Evolutionary conservation across 192 early-diverging fungal genomes (phyloP).

Genomic region (Podila epicladia): DNA sequence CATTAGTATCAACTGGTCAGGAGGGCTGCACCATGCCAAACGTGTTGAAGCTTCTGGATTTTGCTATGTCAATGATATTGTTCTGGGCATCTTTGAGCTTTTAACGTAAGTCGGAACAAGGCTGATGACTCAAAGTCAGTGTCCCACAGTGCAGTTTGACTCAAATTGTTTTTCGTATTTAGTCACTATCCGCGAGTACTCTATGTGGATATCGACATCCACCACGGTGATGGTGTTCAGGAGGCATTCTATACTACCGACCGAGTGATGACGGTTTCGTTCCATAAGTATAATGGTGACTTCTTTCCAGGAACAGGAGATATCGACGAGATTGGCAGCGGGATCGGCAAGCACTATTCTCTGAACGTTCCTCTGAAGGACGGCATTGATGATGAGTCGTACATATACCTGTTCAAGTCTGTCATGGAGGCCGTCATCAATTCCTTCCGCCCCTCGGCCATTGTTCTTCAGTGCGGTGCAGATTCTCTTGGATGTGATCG

Average conservation of each 20-base stretch:
- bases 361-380: conserved; percentile 92
- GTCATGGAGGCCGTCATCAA: conserved; percentile 78
- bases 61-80: conserved; percentile 99
- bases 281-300: conserved; percentile 94
- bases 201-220: conserved; percentile 97
- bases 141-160: no score
- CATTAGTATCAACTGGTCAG: conserved; percentile 98
- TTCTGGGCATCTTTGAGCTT: conserved; percentile 90
- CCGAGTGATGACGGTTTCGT: conserved; percentile 94
- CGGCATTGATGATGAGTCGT: conserved; percentile 87
- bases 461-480: conserved; percentile 94
- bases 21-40: conserved; percentile 95
- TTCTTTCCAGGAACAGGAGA: conserved; percentile 95
- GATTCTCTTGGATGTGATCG: conserved; percentile 66
- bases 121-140: no score
- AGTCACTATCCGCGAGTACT: conserved; percentile 84
- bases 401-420: conserved; percentile 79
- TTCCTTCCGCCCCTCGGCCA: conserved; percentile 79
- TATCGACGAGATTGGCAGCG: conserved; percentile 79
- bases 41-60: conserved; percentile 92
- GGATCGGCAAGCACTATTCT: conserved; percentile 82
- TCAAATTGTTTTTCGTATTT: conserved; percentile 2
- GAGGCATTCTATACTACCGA: conserved; percentile 94
- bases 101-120: conserved; percentile 60
- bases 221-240: conserved; percentile 99